Evolutionary conservation across 2,329 filamentous ascomycete genomes (phyloP).

Genomic region (Volutella citrinella): DNA sequence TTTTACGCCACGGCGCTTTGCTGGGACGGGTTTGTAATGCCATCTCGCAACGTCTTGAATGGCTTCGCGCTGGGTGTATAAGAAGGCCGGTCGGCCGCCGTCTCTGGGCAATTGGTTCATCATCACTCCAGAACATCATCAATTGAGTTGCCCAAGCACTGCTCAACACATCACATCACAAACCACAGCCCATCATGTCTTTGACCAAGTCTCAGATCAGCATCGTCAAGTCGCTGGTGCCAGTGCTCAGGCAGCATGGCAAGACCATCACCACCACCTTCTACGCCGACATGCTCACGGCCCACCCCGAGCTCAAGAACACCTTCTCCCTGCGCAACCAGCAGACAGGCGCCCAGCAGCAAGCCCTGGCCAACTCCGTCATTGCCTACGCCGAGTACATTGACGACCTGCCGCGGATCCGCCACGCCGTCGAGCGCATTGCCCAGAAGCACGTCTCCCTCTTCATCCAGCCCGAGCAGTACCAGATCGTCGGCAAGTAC

Average conservation of each 20-base stretch:
- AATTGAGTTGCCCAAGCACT: slow-evolving; percentile 5
- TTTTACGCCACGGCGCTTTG: background rate
- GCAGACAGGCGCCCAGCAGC: slow-evolving; percentile 62
- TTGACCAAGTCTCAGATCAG: slow-evolving; percentile 63
- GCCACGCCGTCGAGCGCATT: slow-evolving; percentile 61
- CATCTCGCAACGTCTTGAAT: slow-evolving; percentile 19
- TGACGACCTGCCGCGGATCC: slow-evolving; percentile 62
- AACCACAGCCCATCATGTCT: slow-evolving; percentile 35
- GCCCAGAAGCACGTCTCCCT: slow-evolving; percentile 74
- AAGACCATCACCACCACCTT: slow-evolving; percentile 67
- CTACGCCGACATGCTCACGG: slow-evolving; percentile 65
- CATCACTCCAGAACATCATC: slow-evolving; percentile 6
- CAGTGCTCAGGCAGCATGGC: slow-evolving; percentile 68
- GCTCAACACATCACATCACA: slow-evolving; percentile 1
- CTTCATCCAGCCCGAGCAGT: slow-evolving; percentile 67
- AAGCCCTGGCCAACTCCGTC: slow-evolving; percentile 66
- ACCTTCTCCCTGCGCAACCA: slow-evolving; percentile 72
- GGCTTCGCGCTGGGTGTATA: slow-evolving; percentile 19
- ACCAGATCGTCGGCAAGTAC: slow-evolving; percentile 65
- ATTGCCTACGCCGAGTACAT: slow-evolving; percentile 72
- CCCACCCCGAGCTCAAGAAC: slow-evolving; percentile 63
- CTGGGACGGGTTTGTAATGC: slow-evolving; percentile 14
- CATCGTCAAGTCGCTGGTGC: slow-evolving; percentile 75
- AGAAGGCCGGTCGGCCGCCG: slow-evolving; percentile 5
- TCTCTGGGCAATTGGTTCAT: slow-evolving; percentile 6